phyloP scores from a whole-genome alignment of 495 filamentous ascomycete species.

The Platismatia glauca region DNA sequence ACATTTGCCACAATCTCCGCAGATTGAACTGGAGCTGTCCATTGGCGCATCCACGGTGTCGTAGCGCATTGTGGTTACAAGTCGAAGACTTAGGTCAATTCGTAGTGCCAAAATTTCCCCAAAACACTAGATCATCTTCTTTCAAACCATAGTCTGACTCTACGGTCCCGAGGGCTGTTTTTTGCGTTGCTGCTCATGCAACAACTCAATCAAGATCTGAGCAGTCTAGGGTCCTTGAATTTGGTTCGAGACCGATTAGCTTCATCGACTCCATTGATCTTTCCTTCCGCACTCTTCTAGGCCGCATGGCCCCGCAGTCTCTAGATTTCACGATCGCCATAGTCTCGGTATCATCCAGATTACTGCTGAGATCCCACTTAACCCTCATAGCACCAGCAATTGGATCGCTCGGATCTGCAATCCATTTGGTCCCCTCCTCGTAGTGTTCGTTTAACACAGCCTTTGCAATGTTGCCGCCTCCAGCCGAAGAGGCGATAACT shows the following conservation, averaged over 20 bases:
- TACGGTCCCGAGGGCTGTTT: no score
- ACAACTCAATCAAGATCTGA: background rate
- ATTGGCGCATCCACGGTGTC: no score
- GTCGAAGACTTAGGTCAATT: no score
- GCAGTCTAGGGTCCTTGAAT: background rate
- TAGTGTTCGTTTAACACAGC: background rate
- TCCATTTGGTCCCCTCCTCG: background rate
- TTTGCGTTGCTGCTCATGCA: no score
- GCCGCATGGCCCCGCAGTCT: background rate
- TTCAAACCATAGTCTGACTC: no score
- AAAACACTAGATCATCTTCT: no score
- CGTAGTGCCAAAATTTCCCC: no score
- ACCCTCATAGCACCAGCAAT: conserved; percentile 2
- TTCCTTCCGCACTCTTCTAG: background rate
- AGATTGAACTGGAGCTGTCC: no score
- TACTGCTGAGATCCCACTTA: background rate
- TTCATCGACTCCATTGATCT: no score
- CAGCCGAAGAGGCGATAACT: background rate
- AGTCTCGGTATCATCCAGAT: background rate
- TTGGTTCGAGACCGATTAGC: background rate
- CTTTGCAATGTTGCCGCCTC: background rate
- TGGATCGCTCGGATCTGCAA: conserved; percentile 5
- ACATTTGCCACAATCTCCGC: no score
- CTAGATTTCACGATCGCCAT: background rate
- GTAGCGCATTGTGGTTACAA: no score